A percentile compares a stretch with the other conserved stretches of the same genome.
Evolutionary conservation across 1,284 basidiomycete genomes (phyloP).

Genomic region (Cutaneotrichosporon curvatum): DNA sequence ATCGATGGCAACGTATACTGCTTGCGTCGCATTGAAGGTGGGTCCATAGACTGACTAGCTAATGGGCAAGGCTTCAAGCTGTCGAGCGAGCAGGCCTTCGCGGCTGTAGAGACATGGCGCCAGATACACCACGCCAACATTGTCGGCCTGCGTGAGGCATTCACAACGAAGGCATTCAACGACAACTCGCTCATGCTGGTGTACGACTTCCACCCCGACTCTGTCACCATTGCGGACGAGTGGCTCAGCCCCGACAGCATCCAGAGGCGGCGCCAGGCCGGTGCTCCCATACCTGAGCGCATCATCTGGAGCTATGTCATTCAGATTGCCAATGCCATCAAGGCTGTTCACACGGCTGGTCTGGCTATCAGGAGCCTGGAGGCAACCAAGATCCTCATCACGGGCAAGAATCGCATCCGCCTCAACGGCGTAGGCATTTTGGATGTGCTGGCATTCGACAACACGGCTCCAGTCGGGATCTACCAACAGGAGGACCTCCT

Average conservation of each 20-base stretch:
- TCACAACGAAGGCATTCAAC: constrained; percentile 87
- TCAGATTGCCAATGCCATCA: constrained; percentile 82
- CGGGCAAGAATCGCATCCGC: constrained; percentile 78
- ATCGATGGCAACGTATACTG: constrained; percentile 73
- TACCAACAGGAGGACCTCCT: constrained; percentile 75
- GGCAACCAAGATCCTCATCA: constrained; percentile 78
- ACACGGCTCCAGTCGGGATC: constrained; percentile 55
- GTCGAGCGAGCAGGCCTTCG: constrained; percentile 63
- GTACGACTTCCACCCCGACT: constrained; percentile 82
- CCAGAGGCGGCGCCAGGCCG: constrained; percentile 21
- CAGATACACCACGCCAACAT: constrained; percentile 80
- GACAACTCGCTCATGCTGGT: constrained; percentile 90
- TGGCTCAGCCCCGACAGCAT: constrained; percentile 49
- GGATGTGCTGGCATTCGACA: constrained; percentile 73
- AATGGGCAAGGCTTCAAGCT: too few relatives aligned
- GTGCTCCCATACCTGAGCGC: constrained; percentile 61
- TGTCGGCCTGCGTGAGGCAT: constrained; percentile 80
- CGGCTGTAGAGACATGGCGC: constrained; percentile 79
- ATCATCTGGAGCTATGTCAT: constrained; percentile 89
- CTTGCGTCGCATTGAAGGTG: constrained; percentile 79
- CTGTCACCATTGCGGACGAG: constrained; percentile 72
- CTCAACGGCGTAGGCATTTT: constrained; percentile 75
- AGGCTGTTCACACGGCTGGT: constrained; percentile 72
- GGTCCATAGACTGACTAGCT: constrained; percentile 39
- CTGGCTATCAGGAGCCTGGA: constrained; percentile 79